Conservation (phyloP, 768 basidiomycete species). For the Nidula microcarpa region DNA sequence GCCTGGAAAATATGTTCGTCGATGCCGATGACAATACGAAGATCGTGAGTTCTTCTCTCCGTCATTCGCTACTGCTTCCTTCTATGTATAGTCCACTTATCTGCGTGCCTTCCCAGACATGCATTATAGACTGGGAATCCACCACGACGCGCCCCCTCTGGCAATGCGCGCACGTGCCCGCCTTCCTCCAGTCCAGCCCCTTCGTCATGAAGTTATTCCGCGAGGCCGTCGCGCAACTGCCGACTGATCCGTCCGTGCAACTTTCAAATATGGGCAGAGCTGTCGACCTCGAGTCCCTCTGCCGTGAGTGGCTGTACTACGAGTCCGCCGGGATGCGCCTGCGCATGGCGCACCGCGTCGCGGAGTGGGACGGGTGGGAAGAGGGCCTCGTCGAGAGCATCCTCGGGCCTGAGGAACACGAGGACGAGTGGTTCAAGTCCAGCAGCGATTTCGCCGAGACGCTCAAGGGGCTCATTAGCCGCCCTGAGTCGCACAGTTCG, state of each 20-base stretch:
- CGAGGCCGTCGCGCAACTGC: conserved; percentile 53
- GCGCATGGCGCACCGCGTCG: conserved; percentile 75
- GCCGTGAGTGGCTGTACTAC: conserved; percentile 71
- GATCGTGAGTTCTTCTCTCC: conserved; percentile 50
- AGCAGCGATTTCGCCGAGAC: conserved; percentile 5
- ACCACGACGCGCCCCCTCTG: conserved; percentile 85
- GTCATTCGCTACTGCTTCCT: background rate
- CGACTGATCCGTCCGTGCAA: conserved; percentile 20
- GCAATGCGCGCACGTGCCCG: conserved; percentile 80
- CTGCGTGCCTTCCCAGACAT: conserved; percentile 48
- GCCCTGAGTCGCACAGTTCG: conserved; percentile 7
- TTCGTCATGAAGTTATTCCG: conserved; percentile 74
- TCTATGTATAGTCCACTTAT: background rate
- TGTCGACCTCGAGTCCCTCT: conserved; percentile 36
- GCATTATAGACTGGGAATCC: conserved; percentile 89
- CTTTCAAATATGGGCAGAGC: conserved; percentile 11
- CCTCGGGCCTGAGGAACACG: conserved; percentile 66
- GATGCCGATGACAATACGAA: conserved; percentile 62
- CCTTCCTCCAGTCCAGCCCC: conserved; percentile 74
- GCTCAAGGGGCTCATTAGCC: conserved; percentile 14
- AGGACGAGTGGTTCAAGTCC: conserved; percentile 65
- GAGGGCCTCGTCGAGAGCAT: conserved; percentile 78
- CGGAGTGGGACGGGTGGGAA: conserved; percentile 92
- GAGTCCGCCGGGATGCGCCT: conserved; percentile 64
- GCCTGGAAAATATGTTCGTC: conserved; percentile 82